Evolutionary conservation across 2,329 filamentous ascomycete species (phyloP).

Genomic region (Ustulina deusta): DNA sequence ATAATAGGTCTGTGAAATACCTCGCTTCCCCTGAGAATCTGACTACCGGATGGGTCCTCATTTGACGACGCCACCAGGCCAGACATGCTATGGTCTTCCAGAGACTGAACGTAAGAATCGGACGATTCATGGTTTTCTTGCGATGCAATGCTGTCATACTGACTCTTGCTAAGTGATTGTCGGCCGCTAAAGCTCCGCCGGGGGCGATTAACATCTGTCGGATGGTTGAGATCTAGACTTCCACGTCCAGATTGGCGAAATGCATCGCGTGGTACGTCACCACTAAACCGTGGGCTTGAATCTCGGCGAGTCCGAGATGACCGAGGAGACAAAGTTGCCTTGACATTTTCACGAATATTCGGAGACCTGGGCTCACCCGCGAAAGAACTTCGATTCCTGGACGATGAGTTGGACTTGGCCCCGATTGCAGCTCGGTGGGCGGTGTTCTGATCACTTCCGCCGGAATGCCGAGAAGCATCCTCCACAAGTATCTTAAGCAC

Average conservation of each 20-base stretch:
- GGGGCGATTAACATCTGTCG: conserved; percentile 57
- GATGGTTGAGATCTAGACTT: conserved; percentile 65
- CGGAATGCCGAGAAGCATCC: conserved; percentile 64
- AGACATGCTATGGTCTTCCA: conserved; percentile 79
- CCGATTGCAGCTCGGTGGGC: conserved; percentile 21
- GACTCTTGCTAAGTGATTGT: conserved; percentile 63
- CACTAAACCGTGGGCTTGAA: conserved; percentile 67
- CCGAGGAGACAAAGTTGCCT: conserved; percentile 69
- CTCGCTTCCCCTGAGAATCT: conserved; percentile 87
- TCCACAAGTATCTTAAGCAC: conserved; percentile 80
- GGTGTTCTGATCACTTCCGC: conserved; percentile 40
- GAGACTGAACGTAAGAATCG: conserved; percentile 80
- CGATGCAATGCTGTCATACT: conserved; percentile 58
- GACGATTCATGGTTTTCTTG: conserved; percentile 71
- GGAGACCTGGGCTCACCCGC: conserved; percentile 51
- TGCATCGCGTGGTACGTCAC: conserved; percentile 65
- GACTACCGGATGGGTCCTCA: conserved; percentile 88
- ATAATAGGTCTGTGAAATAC: conserved; percentile 87
- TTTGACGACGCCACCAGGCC: conserved; percentile 75
- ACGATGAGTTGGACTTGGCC: conserved; percentile 33
- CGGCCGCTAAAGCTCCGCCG: conserved; percentile 74
- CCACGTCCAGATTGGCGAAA: conserved; percentile 60
- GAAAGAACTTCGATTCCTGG: conserved; percentile 28
- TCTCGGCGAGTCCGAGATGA: conserved; percentile 58
- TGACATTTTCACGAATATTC: conserved; percentile 68